phyloP scores from a whole-genome alignment of 2,329 filamentous ascomycete genomes.

The Trichophyton rubrum region DNA sequence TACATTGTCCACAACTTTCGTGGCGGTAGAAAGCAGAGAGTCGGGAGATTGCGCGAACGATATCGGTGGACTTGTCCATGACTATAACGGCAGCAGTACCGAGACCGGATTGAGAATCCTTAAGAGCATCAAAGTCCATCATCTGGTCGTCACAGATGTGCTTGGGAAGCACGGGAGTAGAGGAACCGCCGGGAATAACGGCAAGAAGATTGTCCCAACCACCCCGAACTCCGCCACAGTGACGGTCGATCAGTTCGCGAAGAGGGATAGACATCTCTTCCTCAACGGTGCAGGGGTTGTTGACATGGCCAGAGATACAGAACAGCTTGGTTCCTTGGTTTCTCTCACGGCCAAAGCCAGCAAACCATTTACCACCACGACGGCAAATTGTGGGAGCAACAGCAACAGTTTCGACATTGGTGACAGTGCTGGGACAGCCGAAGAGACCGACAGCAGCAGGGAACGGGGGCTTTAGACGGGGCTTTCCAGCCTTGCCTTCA shows the following conservation, averaged over 20 bases:
- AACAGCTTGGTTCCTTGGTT: conserved; percentile 97
- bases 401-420: conserved; percentile 94
- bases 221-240: conserved; percentile 91
- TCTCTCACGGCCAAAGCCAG: conserved; percentile 82
- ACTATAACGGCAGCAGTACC: conserved; percentile 96
- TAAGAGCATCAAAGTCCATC: conserved; percentile 98
- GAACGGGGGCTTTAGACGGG: conserved; percentile 96
- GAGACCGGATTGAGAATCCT: conserved; percentile 94
- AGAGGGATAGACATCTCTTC: conserved; percentile 99
- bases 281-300: conserved; percentile 95
- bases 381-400: conserved; percentile 93
- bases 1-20: conserved; percentile 97
- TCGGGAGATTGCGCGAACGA: conserved; percentile 84
- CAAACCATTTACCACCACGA: conserved; percentile 86
- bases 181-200: conserved; percentile 90
- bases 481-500: conserved; percentile 97
- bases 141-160: conserved; percentile 81
- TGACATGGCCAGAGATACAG: conserved; percentile 97
- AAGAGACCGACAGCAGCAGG: conserved; percentile 94
- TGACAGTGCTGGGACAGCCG: conserved; percentile 92
- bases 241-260: conserved; percentile 90
- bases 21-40: conserved; percentile 97
- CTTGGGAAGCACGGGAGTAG: conserved; percentile 90
- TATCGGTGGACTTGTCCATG: conserved; percentile 96
- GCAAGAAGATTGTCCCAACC: conserved; percentile 97